Conservation (phyloP, 805 yeast genomes). For the Middelhovenomyces tepae region DNA sequence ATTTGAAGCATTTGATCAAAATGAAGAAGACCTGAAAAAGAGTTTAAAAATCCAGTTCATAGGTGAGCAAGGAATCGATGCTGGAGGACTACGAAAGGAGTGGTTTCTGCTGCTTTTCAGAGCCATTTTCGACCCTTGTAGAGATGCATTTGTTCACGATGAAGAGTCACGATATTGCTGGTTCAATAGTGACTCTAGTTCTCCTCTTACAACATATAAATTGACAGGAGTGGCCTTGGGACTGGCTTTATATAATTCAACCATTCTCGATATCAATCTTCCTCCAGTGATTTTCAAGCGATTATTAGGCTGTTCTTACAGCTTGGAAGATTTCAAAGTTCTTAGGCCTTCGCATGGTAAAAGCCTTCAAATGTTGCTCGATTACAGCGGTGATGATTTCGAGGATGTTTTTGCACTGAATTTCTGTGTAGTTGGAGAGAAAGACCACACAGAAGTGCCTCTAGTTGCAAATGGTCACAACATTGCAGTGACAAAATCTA, state of each 20-base stretch:
- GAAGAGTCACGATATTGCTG: slow-evolving; percentile 67
- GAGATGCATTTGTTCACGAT: slow-evolving; percentile 57
- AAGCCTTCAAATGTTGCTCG: slow-evolving; percentile 40
- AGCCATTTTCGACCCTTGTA: slow-evolving; percentile 58
- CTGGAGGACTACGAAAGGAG: slow-evolving; percentile 88
- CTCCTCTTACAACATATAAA: slow-evolving; percentile 37
- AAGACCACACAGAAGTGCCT: slow-evolving; percentile 36
- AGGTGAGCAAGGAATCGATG: slow-evolving; percentile 90
- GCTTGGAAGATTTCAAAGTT: slow-evolving; percentile 55
- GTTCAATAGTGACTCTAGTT: slow-evolving; percentile 38
- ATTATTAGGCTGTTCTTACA: slow-evolving; percentile 45
- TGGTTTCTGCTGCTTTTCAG: slow-evolving; percentile 78
- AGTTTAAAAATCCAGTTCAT: slow-evolving; percentile 70
- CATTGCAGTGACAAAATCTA: slow-evolving; percentile 47
- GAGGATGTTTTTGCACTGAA: slow-evolving; percentile 41
- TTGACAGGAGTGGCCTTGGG: slow-evolving; percentile 83
- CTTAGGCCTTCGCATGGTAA: slow-evolving; percentile 60
- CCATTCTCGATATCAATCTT: slow-evolving; percentile 69
- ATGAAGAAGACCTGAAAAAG: slow-evolving; percentile 56
- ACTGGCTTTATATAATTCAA: slow-evolving; percentile 83
- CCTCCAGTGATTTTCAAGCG: slow-evolving; percentile 74
- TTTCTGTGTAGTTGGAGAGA: slow-evolving; percentile 50
- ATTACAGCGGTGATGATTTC: slow-evolving; percentile 34
- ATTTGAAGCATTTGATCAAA: slow-evolving; percentile 42
- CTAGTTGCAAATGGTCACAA: slow-evolving; percentile 52